These are phyloP conservation scores for Ormosia emarginata DNA, from an alignment of 306 rosid genomes.

Conservation along the genomic window DNA sequence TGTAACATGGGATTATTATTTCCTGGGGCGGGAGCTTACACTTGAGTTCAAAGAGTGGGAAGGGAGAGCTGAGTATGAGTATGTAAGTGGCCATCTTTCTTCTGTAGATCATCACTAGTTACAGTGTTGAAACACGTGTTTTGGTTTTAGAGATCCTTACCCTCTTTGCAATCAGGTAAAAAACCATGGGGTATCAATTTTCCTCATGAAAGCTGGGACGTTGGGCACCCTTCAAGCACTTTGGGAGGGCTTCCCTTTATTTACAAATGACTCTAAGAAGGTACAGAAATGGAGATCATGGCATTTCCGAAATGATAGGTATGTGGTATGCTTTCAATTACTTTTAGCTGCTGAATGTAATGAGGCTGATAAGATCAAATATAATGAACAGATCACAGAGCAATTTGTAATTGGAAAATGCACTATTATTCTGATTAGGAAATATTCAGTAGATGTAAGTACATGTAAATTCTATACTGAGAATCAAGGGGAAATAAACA, in stretches of 20 bases:
- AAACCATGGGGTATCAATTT: constrained; percentile 76
- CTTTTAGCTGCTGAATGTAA: too few species aligned
- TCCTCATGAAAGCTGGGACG: constrained; percentile 92
- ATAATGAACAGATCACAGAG: too few species aligned
- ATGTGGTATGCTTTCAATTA: too few species aligned
- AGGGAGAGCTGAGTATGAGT: constrained; percentile 81
- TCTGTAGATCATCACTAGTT: not conserved
- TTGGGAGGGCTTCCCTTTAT: constrained; percentile 82
- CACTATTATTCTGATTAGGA: too few species aligned
- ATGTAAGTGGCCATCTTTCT: constrained; percentile 56
- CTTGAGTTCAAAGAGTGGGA: constrained; percentile 78
- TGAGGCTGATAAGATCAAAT: too few species aligned
- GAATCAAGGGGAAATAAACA: too few species aligned
- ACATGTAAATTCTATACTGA: too few species aligned
- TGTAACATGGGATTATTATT: constrained; percentile 94
- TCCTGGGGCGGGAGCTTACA: constrained; percentile 85
- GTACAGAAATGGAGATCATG: not conserved
- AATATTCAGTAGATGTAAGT: too few species aligned
- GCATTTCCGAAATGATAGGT: not conserved
- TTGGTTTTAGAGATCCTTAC: constrained; percentile 16
- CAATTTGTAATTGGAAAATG: too few species aligned
- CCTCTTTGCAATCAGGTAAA: constrained; percentile 60
- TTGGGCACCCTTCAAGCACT: constrained; percentile 83
- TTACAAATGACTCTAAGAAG: constrained; percentile 37
- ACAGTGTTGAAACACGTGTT: not conserved